These are phyloP conservation scores for Adansonia madagascariensis DNA, from an alignment of 441 rosid genomes.

Conservation along the genomic window DNA sequence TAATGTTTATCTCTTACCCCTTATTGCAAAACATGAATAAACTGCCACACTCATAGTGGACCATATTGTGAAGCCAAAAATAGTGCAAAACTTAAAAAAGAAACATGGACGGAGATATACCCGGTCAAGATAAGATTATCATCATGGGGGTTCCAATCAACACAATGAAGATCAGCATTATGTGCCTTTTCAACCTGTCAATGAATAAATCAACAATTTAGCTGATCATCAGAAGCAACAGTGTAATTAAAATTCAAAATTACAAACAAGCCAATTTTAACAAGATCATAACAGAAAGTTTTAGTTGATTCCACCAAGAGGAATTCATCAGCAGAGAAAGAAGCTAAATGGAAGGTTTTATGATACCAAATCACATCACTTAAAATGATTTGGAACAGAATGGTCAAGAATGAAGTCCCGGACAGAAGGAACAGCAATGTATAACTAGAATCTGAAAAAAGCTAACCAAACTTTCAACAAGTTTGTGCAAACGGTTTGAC, in stretches of 20 bases:
- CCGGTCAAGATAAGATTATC: conserved; percentile 89
- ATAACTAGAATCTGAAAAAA: conserved; percentile 2
- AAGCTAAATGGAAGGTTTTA: background rate
- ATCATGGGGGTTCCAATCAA: conserved; percentile 95
- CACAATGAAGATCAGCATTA: conserved; percentile 94
- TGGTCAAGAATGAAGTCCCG: background rate
- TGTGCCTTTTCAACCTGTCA: conserved; percentile 94
- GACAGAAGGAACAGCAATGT: background rate
- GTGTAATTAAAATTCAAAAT: background rate
- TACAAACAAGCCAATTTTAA: background rate
- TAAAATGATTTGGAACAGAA: background rate
- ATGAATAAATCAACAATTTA: conserved; percentile 22
- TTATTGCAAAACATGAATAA: background rate
- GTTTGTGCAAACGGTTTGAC: background rate
- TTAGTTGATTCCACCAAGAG: background rate
- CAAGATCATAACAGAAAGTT: background rate
- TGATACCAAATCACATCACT: background rate
- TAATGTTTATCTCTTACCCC: conserved; percentile 12
- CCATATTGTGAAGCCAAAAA: background rate
- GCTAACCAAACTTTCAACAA: background rate
- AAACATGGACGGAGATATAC: conserved; percentile 43
- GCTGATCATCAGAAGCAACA: conserved; percentile 6
- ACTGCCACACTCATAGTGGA: background rate
- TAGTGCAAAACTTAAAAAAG: conserved; percentile 10
- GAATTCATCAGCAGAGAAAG: background rate